These are phyloP conservation scores for Apiospora koreana DNA, from an alignment of 2,329 filamentous ascomycete genomes.

Conservation along the genomic window DNA sequence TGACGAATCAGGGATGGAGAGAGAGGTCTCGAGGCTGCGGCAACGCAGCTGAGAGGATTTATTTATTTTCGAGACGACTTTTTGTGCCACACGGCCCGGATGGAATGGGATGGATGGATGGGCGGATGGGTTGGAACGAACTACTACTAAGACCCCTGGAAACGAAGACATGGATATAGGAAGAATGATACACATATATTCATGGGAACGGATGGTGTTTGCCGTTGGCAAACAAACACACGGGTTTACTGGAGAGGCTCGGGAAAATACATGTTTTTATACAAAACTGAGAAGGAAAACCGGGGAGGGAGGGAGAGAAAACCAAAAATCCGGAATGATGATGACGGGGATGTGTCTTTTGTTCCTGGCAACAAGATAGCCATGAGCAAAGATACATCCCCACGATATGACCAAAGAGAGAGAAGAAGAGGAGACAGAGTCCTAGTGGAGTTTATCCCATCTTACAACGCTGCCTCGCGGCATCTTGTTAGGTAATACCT, in stretches of 20 bases:
- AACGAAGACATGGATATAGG: background rate
- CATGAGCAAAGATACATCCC: background rate
- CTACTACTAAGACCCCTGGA: no score
- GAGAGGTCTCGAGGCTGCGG: background rate
- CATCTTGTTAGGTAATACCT: constrained; percentile 16
- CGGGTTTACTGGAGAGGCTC: no score
- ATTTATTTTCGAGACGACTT: background rate
- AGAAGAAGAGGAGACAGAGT: background rate
- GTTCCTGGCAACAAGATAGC: no score
- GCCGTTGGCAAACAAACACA: background rate
- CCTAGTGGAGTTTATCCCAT: background rate
- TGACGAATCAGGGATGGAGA: background rate
- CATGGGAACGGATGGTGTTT: background rate
- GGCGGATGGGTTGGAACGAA: background rate
- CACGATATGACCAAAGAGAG: background rate
- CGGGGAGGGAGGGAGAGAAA: background rate
- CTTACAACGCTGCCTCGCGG: constrained; percentile 23
- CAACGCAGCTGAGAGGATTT: background rate
- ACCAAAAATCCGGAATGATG: background rate
- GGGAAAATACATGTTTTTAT: background rate
- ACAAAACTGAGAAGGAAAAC: background rate
- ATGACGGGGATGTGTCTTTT: background rate
- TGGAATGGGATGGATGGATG: background rate
- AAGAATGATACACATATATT: background rate
- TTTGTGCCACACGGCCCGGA: constrained; percentile 11